Evolutionary conservation across 768 basidiomycete genomes (phyloP), one percentile per base, ranked within the genome.

Genomic region (Vararia minispora): DNA sequence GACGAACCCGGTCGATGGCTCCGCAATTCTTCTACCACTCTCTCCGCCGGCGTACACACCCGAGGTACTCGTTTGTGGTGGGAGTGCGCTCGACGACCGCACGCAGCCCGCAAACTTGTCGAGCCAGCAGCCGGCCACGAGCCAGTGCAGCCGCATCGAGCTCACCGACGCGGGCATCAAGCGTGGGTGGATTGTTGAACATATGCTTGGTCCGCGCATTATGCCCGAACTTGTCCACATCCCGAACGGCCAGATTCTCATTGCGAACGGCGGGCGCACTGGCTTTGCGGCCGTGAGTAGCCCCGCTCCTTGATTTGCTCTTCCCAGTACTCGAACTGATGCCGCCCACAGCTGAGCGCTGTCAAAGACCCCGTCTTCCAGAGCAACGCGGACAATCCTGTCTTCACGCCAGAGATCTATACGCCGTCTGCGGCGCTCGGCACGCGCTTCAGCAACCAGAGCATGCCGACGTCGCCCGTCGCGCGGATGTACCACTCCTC

Each of bases 401-500:
- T 45, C 23, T 49, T 34, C 37, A 63, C 57, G 25, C 71, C 72
- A 9, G 60, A 64, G 5, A 43, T 75, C 35, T 78, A 75, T 54
- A 66, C 66, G 37, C 64, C 69, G 6, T 50, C 49, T 39, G 59
- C 61, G 14, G 55, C 61, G 2, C 50, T 58, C 1, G 77, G 76
- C 13, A 46, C 55, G 33, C 59, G 65, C 29, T 67, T 63, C 58
- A 69, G 64, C 57, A 66, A 66, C 45, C 57, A 60, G n/a, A 69
- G 68, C 22, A 46, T 69, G 38, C 62, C 65, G 17, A 56, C 59
- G 9, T 58, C 61, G 2, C 43, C 55, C 28, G 64, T 77, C 43
- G 65, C 74, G 35, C 59, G 77, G 11, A 35, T 80, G 57, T 80
- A 80, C 59, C 78, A 80, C 55, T 76, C 76, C 2, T 63, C 64